Conservation (phyloP, 257 asterid species). For the Asclepias syriaca region DNA sequence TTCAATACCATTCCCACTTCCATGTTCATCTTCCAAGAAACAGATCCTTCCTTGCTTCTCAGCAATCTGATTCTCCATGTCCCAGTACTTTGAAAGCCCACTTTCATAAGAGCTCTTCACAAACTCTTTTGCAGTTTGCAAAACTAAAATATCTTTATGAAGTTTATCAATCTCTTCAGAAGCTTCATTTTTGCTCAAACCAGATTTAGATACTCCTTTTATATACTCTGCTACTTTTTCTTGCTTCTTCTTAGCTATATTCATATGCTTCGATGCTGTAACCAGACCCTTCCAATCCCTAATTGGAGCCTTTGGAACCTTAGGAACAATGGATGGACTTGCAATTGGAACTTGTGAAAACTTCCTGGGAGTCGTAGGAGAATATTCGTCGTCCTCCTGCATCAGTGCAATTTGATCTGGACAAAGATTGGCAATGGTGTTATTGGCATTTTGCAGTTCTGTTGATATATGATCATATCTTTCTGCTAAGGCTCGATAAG, state of each 20-base stretch:
- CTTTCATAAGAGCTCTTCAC: slow-evolving; percentile 82
- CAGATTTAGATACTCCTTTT: slow-evolving; percentile 37
- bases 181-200: slow-evolving; percentile 53
- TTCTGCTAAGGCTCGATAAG: slow-evolving; percentile 71
- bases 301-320: slow-evolving; percentile 47
- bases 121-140: slow-evolving; percentile 79
- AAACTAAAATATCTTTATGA: slow-evolving; percentile 61
- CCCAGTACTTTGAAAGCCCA: slow-evolving; percentile 61
- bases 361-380: slow-evolving; percentile 20
- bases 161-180: slow-evolving; percentile 63
- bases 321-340: slow-evolving; percentile 36
- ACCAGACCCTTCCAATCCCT: slow-evolving; percentile 52
- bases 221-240: slow-evolving; percentile 11
- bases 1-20: slow-evolving; percentile 47
- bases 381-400: slow-evolving; percentile 52
- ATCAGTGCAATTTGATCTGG: slow-evolving; percentile 74
- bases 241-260: slow-evolving; percentile 34
- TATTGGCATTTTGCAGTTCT: slow-evolving; percentile 77
- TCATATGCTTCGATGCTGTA: slow-evolving; percentile 45
- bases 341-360: slow-evolving; percentile 21
- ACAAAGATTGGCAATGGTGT: slow-evolving; percentile 64
- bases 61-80: slow-evolving; percentile 63
- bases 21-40: slow-evolving; percentile 61
- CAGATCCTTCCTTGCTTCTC: slow-evolving; percentile 73
- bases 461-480: slow-evolving; percentile 82